These are phyloP conservation scores for Lactarius evosmus DNA, from an alignment of 768 basidiomycete species.

Conservation along the genomic window DNA sequence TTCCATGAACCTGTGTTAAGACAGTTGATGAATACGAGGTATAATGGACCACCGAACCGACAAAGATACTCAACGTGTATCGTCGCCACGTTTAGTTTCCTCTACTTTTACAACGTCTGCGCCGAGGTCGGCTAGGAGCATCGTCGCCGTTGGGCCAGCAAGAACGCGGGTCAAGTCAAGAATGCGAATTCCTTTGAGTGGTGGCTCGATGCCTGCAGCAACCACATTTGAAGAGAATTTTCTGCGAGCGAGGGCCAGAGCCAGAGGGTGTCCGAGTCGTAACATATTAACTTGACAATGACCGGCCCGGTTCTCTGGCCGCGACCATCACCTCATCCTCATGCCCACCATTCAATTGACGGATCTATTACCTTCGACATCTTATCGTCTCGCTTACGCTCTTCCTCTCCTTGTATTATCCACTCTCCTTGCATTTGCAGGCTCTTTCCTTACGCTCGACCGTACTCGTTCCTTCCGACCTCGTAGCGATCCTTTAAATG, in stretches of 20 bases:
- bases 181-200: constrained; percentile 76
- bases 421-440: constrained; percentile 56
- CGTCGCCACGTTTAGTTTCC: constrained; percentile 76
- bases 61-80: constrained; percentile 64
- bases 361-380: constrained; percentile 45
- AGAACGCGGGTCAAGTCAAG: constrained; percentile 87
- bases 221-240: constrained; percentile 7
- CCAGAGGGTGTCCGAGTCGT: not conserved
- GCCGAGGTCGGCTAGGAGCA: constrained; percentile 89
- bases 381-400: constrained; percentile 54
- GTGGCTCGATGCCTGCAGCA: constrained; percentile 62
- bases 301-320: not conserved
- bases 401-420: constrained; percentile 61
- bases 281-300: not conserved
- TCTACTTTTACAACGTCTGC: constrained; percentile 95
- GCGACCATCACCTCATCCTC: not conserved
- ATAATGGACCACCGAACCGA: too few relatives aligned
- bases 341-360: constrained; percentile 19
- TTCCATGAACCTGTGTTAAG: constrained; percentile 35
- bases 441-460: constrained; percentile 69
- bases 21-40: not conserved
- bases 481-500: constrained; percentile 35
- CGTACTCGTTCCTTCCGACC: constrained; percentile 61
- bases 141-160: constrained; percentile 89
- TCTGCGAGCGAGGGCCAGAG: not conserved